Evolutionary conservation across 2,329 filamentous ascomycete species (phyloP), one percentile per base, ranked within the genome.

Genomic region (Mycogone perniciosa): DNA sequence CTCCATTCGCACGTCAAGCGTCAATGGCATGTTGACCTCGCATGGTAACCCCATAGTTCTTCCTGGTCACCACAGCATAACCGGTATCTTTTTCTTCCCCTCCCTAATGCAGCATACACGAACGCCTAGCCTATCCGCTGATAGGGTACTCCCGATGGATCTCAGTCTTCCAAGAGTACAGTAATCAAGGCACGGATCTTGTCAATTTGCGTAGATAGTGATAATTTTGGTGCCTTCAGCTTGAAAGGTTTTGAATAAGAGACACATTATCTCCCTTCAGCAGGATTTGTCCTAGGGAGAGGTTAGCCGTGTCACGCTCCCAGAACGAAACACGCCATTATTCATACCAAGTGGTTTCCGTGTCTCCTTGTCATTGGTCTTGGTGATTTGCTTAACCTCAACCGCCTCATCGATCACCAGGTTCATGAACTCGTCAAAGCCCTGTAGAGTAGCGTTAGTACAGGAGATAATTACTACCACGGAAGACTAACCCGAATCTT

Each of bases 371-470:
- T 76, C 68, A 60, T 88, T 85, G 11, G 81, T 84, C 76, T 95
- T 95, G 56, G 87, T 90, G 50, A 88, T 76, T 65, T 89, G 81
- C 68, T 85, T 88, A 41, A 99, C 90, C 72, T 97, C 92, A 51
- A 96, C 83, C 31, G 93, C 93, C 62, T 99, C 90, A 65, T 99
- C 93, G 59, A 96, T 81, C 37, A 97, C 93, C 45, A 99, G 77
- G 74, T 99, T 99, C 91, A 99, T 96, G 74, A 97, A 99, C 71
- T 99, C 93, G 68, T 99, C 93, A 60, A 99, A 99, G 10, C 93
- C 91, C 90, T 96, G 5, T 10, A 41, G n/a, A 37, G 20, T 6
- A 26, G 11, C 20, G 26, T 38, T 13, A 29, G 31, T 27, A 30
- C 7, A 3, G 1, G 13, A 20, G 20, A 20, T 20, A 20, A 20